Evolutionary conservation across 1,284 basidiomycete species (phyloP), one percentile per base, ranked within the genome.

Genomic region (Sphaerobolus stellatus): DNA sequence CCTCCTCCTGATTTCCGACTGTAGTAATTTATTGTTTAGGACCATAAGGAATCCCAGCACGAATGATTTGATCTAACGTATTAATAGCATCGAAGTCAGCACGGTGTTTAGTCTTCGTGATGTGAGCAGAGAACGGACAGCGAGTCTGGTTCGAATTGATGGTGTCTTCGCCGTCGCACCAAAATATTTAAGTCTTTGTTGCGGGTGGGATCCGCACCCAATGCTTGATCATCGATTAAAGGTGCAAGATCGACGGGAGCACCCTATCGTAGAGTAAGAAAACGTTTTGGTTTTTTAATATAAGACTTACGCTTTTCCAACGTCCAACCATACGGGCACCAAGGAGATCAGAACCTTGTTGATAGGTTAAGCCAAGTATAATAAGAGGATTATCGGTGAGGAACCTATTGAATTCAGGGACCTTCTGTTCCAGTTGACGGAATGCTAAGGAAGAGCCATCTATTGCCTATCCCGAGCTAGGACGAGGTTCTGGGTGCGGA

Each of bases 251-350:
- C 56, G n/a, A 61, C 46, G 13, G 62, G 61, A n/a, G 60, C 59
- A 14, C 60, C 60, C 57, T 49, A 6, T 1, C 31, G 18, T 16
- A 33, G 54, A 18, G 5, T 13, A 11, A 33, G 34, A 3, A 34
- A 48, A 47, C 49, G 22, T 27, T 57, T 31, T 11, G 36, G n/a
- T n/a, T n/a, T 27, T 3, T 27, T 13, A 20, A 40, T 13, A 8
- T 22, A 28, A 33, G 14, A 50, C 52, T 11, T n/a, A 56, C 61
- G 25, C 59, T 60, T 48, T 62, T 61, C 62, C 62, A 64, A 16
- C 61, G 45, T 1, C 62, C 62, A n/a, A 64, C 50, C 14, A 61
- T 38, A 28, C 61, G 48, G 14, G 62, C 61, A 25, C 61, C 62
- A 2, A 59, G 40, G 16, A 58, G 24, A 5, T 56, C 61, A 5